A percentile compares a stretch with the other conserved stretches of the same genome.
These are phyloP conservation scores for Pseudisothecium myosuroides DNA, from an alignment of 225 moss, liverwort and hornwort species.

Conservation along the genomic window DNA sequence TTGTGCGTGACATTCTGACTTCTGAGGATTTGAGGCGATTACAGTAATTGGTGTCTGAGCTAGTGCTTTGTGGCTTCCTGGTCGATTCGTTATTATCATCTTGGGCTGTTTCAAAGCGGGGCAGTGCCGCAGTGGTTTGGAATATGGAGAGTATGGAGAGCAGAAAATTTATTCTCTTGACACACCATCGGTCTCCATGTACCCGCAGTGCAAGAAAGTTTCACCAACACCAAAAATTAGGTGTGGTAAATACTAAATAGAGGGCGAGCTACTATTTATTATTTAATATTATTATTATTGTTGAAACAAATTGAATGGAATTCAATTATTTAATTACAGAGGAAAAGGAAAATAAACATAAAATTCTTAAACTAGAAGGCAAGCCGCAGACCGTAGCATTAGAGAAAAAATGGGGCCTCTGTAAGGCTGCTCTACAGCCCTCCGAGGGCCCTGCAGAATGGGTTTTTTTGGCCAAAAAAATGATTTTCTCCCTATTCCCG, in stretches of 20 bases:
- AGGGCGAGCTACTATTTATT: background rate
- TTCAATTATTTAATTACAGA: background rate
- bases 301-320: background rate
- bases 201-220: background rate
- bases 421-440: no score
- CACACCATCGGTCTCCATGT: background rate
- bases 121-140: background rate
- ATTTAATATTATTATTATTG: background rate
- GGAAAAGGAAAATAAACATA: background rate
- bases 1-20: background rate
- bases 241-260: background rate
- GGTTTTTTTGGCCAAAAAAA: no score
- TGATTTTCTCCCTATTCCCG: no score
- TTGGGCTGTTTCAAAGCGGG: background rate
- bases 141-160: background rate
- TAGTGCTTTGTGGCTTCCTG: background rate
- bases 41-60: background rate
- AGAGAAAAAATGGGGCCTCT: no score
- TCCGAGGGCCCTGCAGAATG: no score
- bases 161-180: no score
- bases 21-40: background rate
- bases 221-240: background rate
- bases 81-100: background rate
- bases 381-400: no score
- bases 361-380: background rate